These are phyloP conservation scores for Eutrema heterophyllum DNA, from an alignment of 345 rosid species.

Conservation along the genomic window DNA sequence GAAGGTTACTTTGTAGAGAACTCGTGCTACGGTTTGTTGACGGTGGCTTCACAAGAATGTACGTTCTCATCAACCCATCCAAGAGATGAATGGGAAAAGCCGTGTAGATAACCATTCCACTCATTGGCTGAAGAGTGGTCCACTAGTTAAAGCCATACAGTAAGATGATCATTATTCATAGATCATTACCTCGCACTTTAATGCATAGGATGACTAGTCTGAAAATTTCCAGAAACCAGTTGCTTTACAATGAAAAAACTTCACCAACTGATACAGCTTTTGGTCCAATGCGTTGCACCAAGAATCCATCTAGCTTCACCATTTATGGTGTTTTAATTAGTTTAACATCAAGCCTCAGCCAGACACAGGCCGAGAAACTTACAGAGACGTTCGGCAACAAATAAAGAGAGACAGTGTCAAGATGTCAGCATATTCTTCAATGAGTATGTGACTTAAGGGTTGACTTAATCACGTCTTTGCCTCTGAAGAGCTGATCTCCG, in stretches of 20 bases:
- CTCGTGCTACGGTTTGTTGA: too few relatives aligned
- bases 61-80: too few relatives aligned
- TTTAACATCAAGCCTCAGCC: background rate
- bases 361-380: background rate
- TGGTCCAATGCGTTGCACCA: constrained; percentile 49
- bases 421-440: background rate
- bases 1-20: too few relatives aligned
- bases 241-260: background rate
- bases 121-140: background rate
- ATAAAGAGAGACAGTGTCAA: background rate
- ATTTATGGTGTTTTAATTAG: constrained; percentile 30
- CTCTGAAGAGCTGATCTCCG: background rate
- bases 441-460: background rate
- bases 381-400: background rate
- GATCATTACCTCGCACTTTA: background rate
- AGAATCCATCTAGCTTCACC: constrained; percentile 73
- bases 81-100: too few relatives aligned
- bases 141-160: background rate
- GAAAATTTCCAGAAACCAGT: background rate
- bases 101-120: too few relatives aligned
- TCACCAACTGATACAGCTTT: background rate
- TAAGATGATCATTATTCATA: background rate
- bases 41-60: too few relatives aligned
- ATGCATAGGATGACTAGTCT: background rate
- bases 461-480: background rate